Evolutionary conservation across 2,329 filamentous ascomycete species (phyloP), one percentile per base, ranked within the genome.

Genomic region (Nothophoma quercina): DNA sequence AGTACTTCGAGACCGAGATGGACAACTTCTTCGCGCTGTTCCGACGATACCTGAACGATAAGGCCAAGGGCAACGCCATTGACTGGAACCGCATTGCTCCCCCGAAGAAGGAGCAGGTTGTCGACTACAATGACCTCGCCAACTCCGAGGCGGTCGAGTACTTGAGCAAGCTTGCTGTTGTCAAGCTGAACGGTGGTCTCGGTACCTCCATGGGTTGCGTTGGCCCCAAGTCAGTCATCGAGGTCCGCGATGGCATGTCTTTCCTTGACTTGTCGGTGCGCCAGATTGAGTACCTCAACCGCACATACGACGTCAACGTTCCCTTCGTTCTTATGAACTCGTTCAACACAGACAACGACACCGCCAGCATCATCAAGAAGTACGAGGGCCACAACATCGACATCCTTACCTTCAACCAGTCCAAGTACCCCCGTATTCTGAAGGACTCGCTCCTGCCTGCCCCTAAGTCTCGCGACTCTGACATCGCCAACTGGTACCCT

Each of bases 21-120:
- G 95, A 99, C 86, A 99, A 99, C 87, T 99, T 99, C 85, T 99
- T 99, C 75, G 89, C 92, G 56, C 89, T 99, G 58, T 99, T 99
- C 88, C 90, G 95, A 74, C 88, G 95, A 79, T 99, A 97, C 80
- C 83, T 99, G 60, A 97, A 97, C 76, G 95, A 98, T 82, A 96
- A 97, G 84, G 93, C 95, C 73, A 98, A 98, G 87, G 93, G 93
- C 77, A 97, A 95, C 76, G 87, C 87, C 74, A 93, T 91, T 65
- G 91, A 96, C 77, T 99, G 95, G 95, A 92, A 96, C 62, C 91
- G 92, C 72, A 99, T 99, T 76, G 89, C 90, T 47, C 95, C 95
- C 64, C 95, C 95, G 51, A 93, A 95, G 67, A 88, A 90, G 68
- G 88, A 89, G 66, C 95, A 99, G 82, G 95, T 99, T 32, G 90